Evolutionary conservation across 1,284 basidiomycete species (phyloP).

Genomic region (Trichosporon sp.): DNA sequence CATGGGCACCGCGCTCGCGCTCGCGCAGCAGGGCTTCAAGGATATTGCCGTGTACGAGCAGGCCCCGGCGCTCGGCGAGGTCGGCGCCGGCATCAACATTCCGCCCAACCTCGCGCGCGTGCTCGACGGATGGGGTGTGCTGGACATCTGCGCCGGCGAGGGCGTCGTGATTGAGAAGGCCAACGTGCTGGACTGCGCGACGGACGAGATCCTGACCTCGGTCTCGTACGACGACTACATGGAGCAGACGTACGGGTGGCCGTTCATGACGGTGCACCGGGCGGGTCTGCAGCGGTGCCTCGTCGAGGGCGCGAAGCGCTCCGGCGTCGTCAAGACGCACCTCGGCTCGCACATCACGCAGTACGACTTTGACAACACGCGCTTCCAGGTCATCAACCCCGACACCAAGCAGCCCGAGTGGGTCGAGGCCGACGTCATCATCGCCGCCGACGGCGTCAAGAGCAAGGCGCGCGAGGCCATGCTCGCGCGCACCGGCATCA

Average conservation of each 20-base stretch:
- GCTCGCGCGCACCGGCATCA: constrained; percentile 37
- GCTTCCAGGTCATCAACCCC: constrained; percentile 29
- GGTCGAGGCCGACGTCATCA: constrained; percentile 44
- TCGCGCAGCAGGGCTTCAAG: constrained; percentile 34
- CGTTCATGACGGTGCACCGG: constrained; percentile 44
- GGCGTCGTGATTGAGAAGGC: constrained; percentile 35
- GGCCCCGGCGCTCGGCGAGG: constrained; percentile 33
- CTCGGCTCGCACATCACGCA: constrained; percentile 35
- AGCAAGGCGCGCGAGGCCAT: constrained; percentile 37
- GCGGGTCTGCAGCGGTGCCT: constrained; percentile 42
- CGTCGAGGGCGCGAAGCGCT: constrained; percentile 26
- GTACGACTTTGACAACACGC: constrained; percentile 39
- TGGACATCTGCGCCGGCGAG: constrained; percentile 29
- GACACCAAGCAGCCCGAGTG: constrained; percentile 25
- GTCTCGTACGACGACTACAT: constrained; percentile 37
- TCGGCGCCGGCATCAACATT: constrained; percentile 43
- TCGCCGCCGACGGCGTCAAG: constrained; percentile 49
- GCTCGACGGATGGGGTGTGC: constrained; percentile 31
- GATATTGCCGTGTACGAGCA: constrained; percentile 37
- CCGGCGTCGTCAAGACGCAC: constrained; percentile 36
- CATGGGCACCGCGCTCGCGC: constrained; percentile 31
- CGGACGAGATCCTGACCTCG: constrained; percentile 35
- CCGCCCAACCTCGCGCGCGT: constrained; percentile 39
- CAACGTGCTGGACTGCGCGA: constrained; percentile 36
- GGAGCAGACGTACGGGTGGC: constrained; percentile 35